A percentile compares a stretch with the other conserved stretches of the same genome.
These are phyloP conservation scores for Mortierella claussenii DNA, from an alignment of 192 early-diverging fungal species.

Conservation along the genomic window DNA sequence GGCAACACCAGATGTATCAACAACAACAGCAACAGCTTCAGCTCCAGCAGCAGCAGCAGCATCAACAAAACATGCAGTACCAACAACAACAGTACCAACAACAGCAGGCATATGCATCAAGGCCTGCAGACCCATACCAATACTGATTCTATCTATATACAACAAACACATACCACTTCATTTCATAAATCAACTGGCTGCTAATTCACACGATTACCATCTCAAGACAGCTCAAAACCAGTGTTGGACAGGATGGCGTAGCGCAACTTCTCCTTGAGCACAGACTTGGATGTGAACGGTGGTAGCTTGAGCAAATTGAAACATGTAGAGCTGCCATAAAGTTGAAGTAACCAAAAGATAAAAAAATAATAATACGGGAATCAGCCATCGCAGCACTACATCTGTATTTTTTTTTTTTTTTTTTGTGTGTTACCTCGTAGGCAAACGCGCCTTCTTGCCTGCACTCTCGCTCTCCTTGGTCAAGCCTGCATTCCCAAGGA, in stretches of 20 bases:
- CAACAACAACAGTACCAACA: slow-evolving; percentile 19
- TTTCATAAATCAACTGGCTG: too few species aligned
- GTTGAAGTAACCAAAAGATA: too few species aligned
- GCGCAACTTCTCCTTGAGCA: slow-evolving; percentile 68
- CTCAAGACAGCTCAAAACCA: slow-evolving; percentile 75
- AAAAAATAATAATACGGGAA: slow-evolving; percentile 61
- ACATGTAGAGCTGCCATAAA: slow-evolving; percentile 34
- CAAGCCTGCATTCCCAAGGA: slow-evolving; percentile 58
- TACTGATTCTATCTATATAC: slow-evolving; percentile 12
- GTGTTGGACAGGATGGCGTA: slow-evolving; percentile 77
- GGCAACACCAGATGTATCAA: slow-evolving; percentile 11
- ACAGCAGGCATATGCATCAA: slow-evolving; percentile 12
- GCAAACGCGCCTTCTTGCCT: slow-evolving; percentile 69
- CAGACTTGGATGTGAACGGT: slow-evolving; percentile 57
- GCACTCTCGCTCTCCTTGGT: slow-evolving; percentile 31
- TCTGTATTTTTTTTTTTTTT: too few species aligned
- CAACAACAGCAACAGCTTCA: slow-evolving; percentile 23
- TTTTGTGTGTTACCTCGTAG: slow-evolving; percentile 57
- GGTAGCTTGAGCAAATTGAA: slow-evolving; percentile 43
- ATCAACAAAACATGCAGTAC: slow-evolving; percentile 12
- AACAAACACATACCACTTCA: neutral
- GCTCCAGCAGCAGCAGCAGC: slow-evolving; percentile 12
- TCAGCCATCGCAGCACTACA: too few species aligned
- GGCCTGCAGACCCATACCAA: slow-evolving; percentile 19
- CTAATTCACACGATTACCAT: too few species aligned